A percentile compares a stretch with the other conserved stretches of the same genome.
phyloP scores from a whole-genome alignment of 2,329 filamentous ascomycete species.

The Reticulascus tulasneorum region DNA sequence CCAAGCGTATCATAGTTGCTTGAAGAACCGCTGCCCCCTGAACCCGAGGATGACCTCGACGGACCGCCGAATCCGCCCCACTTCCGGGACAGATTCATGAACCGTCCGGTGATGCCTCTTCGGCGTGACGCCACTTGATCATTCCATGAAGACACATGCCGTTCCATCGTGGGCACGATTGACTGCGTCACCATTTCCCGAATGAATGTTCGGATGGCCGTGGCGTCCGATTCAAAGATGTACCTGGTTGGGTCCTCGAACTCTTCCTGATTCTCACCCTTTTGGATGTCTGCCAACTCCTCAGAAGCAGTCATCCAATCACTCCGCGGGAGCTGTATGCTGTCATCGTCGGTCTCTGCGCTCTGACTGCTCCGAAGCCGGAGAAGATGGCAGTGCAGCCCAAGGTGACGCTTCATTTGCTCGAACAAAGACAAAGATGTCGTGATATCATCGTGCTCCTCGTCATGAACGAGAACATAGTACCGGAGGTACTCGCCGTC shows the following conservation, averaged over 20 bases:
- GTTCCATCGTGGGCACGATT: constrained; percentile 93
- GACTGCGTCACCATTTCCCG: constrained; percentile 95
- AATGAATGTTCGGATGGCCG: constrained; percentile 82
- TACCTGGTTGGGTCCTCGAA: constrained; percentile 70
- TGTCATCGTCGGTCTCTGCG: constrained; percentile 87
- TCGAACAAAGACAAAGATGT: constrained; percentile 90
- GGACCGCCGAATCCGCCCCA: constrained; percentile 77
- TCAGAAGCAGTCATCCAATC: constrained; percentile 89
- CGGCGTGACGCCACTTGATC: constrained; percentile 91
- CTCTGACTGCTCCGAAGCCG: constrained; percentile 81
- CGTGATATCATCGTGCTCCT: constrained; percentile 88
- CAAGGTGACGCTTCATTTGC: constrained; percentile 98
- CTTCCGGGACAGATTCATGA: constrained; percentile 88
- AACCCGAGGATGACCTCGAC: constrained; percentile 55
- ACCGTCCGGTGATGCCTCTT: constrained; percentile 84
- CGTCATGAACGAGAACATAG: constrained; percentile 94
- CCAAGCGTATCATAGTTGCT: constrained; percentile 74
- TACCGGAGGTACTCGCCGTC: constrained; percentile 91
- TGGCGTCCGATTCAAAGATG: constrained; percentile 89
- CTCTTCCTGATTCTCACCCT: constrained; percentile 64
- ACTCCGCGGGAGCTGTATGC: constrained; percentile 71
- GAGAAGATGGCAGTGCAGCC: constrained; percentile 89
- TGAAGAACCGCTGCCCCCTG: constrained; percentile 42
- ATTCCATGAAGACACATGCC: constrained; percentile 87
- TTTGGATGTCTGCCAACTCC: constrained; percentile 71